phyloP scores from a whole-genome alignment of 176 grass and related monocot species.

The Tuctoria greenei region DNA sequence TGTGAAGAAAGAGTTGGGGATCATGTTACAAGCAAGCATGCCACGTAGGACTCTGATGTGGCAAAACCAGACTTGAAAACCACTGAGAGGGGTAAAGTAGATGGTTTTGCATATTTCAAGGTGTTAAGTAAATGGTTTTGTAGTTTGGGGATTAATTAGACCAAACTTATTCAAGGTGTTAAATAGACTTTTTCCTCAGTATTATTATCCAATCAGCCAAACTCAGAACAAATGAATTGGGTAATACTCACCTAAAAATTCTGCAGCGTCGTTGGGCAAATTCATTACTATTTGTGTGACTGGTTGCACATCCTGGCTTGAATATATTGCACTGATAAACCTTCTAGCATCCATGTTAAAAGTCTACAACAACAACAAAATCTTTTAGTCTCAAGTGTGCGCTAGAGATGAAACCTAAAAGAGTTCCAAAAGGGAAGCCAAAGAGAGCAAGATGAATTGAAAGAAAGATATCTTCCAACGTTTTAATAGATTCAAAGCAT shows the following conservation, averaged over 20 bases:
- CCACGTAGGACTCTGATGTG: no score
- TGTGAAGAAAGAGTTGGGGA: no score
- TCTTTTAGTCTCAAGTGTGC: not conserved
- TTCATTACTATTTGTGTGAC: slow-evolving; percentile 96
- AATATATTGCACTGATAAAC: slow-evolving; percentile 71
- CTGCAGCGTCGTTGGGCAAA: slow-evolving; percentile 82
- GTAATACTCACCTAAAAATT: slow-evolving; percentile 70
- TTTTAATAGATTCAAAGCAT: not conserved
- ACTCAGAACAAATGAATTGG: not conserved
- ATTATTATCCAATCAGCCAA: not conserved
- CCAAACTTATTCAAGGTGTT: no score
- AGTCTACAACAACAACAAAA: slow-evolving; percentile 33
- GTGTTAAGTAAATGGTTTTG: no score
- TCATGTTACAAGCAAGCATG: no score
- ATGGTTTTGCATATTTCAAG: no score
- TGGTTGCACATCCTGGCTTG: slow-evolving; percentile 49
- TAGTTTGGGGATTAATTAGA: no score
- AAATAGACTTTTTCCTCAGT: no score
- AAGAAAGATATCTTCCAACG: not conserved
- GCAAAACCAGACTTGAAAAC: no score
- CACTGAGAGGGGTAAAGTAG: no score
- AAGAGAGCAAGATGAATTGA: not conserved
- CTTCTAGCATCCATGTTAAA: slow-evolving; percentile 98
- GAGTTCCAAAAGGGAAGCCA: not conserved
- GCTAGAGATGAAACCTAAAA: not conserved